Base-by-base conservation (phyloP, 805 yeast genomes). In the Kodamaea sagamina region DNA sequence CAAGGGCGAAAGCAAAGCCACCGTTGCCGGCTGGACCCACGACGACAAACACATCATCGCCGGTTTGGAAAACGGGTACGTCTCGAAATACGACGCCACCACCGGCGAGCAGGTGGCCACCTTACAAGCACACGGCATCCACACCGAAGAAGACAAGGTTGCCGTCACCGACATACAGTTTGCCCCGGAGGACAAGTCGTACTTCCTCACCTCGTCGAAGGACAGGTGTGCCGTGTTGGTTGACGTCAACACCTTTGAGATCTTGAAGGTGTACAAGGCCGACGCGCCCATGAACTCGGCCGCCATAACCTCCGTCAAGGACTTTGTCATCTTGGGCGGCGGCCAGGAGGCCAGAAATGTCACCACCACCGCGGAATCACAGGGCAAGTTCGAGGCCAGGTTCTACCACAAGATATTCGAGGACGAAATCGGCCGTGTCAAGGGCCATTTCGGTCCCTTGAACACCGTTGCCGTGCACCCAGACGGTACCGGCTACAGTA, bases 311-410 rank as follows among this genome's bases (percentile, higher is more conserved):
- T 95, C 98, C 18, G 74, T 82, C 45, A 93, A 93, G 71, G 92
- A 93, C 61, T 92, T 84, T 62, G 86, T 93, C 49, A 84, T 93
- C 39, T 75, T 93, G 49, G 99, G 98, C 42, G 99, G 99, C 72
- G 99, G 99, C 82, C 98, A 93, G 75, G 98, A 89, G 58, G 98
- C 99, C 31, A 82, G 89, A 68, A 95, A 90, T 65, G 99, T 93
- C 61, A 93, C 99, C 32, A 93, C 98, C n/a, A 89, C 98, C 19
- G 79, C 93, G 32, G 82, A 89, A 43, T 76, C 84, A 38, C 96
- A 92, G 67, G 99, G 99, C 73, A 88, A 88, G 62, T 93, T 93
- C 66, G 98, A 93, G 74, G 93, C 97, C 27, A 81, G 96, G 71
- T 87, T 93, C 65, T 89, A 83, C 71, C 98, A 93, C 71, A 93